phyloP scores from a whole-genome alignment of 2,329 filamentous ascomycete species.

The Eutypella sp. region DNA sequence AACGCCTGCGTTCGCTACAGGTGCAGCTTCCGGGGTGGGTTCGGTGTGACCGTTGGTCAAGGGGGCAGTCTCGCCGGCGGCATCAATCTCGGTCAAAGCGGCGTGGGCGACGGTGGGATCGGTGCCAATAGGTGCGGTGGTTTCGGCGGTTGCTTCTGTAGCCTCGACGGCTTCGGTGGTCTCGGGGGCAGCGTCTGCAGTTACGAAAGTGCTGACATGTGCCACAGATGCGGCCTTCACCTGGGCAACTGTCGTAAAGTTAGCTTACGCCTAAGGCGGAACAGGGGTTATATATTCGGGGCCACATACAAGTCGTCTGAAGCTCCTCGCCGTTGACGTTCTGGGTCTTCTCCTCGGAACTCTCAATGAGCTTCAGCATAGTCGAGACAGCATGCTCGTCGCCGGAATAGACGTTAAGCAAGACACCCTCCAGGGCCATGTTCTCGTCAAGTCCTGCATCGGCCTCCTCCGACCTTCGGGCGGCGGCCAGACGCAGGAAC shows the following conservation, averaged over 20 bases:
- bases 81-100: slow-evolving; percentile 62
- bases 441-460: slow-evolving; percentile 65
- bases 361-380: slow-evolving; percentile 73
- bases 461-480: slow-evolving; percentile 65
- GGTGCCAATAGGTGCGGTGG: slow-evolving; percentile 34
- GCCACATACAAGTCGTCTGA: slow-evolving; percentile 67
- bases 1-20: slow-evolving; percentile 46
- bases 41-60: slow-evolving; percentile 42
- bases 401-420: slow-evolving; percentile 74
- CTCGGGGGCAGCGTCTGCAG: slow-evolving; percentile 25
- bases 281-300: background rate
- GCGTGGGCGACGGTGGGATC: slow-evolving; percentile 66
- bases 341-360: slow-evolving; percentile 59
- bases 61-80: slow-evolving; percentile 33
- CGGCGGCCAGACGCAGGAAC: slow-evolving; percentile 74
- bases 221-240: slow-evolving; percentile 52
- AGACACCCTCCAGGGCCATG: slow-evolving; percentile 73
- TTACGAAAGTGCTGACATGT: slow-evolving; percentile 38
- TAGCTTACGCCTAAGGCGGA: slow-evolving; percentile 12
- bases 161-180: slow-evolving; percentile 29
- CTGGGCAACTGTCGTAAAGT: slow-evolving; percentile 43
- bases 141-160: slow-evolving; percentile 26
- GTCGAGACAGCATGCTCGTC: slow-evolving; percentile 69
- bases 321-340: slow-evolving; percentile 62
- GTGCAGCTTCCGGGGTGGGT: slow-evolving; percentile 25